These are phyloP conservation scores for Sugiyamaella neomexicana DNA, from an alignment of 1,139 yeast species.

Conservation along the genomic window DNA sequence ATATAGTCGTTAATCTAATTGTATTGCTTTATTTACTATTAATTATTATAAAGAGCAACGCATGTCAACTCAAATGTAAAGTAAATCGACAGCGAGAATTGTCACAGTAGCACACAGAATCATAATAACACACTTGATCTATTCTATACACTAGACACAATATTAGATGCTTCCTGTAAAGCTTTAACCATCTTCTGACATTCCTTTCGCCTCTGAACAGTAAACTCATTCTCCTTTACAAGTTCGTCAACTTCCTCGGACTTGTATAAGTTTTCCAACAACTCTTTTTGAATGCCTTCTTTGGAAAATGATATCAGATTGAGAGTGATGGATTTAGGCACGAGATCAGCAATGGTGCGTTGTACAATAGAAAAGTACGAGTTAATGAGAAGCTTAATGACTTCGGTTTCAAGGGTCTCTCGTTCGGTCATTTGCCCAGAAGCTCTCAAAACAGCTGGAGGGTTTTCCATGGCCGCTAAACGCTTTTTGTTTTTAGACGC, in stretches of 20 bases:
- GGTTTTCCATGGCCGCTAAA: conserved; percentile 94
- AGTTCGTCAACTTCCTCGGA: conserved; percentile 75
- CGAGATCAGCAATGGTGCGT: conserved; percentile 87
- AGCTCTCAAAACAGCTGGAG: conserved; percentile 92
- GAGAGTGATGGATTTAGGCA: conserved; percentile 94
- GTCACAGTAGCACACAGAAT: not conserved
- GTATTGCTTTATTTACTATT: too few relatives aligned
- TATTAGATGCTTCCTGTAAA: conserved; percentile 83
- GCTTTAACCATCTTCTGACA: conserved; percentile 95
- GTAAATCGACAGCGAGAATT: too few relatives aligned
- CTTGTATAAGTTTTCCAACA: conserved; percentile 83
- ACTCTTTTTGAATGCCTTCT: conserved; percentile 87
- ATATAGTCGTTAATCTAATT: too few relatives aligned
- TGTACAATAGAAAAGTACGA: conserved; percentile 91
- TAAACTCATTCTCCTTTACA: conserved; percentile 88
- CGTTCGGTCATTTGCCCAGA: conserved; percentile 94
- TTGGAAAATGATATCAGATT: conserved; percentile 73
- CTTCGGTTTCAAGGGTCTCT: conserved; percentile 96
- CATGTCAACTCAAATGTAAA: too few relatives aligned
- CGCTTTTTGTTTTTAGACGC: conserved; percentile 91
- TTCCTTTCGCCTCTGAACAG: conserved; percentile 92
- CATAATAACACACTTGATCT: conserved; percentile 14
- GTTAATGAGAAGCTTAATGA: conserved; percentile 83
- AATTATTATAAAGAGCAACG: too few relatives aligned
- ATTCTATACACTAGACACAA: conserved; percentile 56